Evolutionary conservation across 2,329 filamentous ascomycete species (phyloP).

Genomic region (Juglanconis oblonga): DNA sequence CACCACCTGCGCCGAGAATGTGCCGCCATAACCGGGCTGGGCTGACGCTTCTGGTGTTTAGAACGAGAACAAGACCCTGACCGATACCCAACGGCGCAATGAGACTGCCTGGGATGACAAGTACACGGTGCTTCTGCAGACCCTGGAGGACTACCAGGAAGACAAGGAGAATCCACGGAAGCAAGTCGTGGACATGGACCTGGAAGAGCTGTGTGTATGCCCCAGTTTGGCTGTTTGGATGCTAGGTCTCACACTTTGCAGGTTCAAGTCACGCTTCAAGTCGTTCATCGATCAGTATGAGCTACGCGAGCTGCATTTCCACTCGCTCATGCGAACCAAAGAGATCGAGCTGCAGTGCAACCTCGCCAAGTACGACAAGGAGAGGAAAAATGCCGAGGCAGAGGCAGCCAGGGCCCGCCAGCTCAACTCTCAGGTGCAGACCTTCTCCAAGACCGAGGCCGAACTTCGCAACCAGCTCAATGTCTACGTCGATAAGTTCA

Average conservation of each 20-base stretch:
- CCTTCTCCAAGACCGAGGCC: constrained; percentile 92
- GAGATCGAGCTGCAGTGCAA: constrained; percentile 94
- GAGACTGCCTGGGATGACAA: constrained; percentile 82
- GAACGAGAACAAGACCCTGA: constrained; percentile 91
- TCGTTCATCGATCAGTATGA: constrained; percentile 97
- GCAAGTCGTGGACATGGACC: constrained; percentile 77
- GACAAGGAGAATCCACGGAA: constrained; percentile 80
- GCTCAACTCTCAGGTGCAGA: constrained; percentile 86
- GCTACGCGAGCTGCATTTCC: constrained; percentile 89
- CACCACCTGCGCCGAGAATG: not conserved
- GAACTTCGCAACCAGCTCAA: constrained; percentile 94
- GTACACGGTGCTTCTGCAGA: constrained; percentile 74
- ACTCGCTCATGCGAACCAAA: constrained; percentile 86
- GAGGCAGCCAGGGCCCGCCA: constrained; percentile 79
- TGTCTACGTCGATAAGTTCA: constrained; percentile 99
- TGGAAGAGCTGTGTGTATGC: constrained; percentile 76
- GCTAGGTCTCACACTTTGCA: constrained; percentile 39
- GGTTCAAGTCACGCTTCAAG: constrained; percentile 84
- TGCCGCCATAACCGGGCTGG: not conserved
- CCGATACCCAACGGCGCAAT: constrained; percentile 80
- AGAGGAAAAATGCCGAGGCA: constrained; percentile 81
- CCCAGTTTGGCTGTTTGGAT: not conserved
- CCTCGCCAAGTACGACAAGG: constrained; percentile 81
- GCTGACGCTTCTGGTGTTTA: constrained; percentile 29
- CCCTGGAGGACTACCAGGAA: constrained; percentile 84